Conservation (phyloP, 768 basidiomycete species). For the Amanita fuliginea region DNA sequence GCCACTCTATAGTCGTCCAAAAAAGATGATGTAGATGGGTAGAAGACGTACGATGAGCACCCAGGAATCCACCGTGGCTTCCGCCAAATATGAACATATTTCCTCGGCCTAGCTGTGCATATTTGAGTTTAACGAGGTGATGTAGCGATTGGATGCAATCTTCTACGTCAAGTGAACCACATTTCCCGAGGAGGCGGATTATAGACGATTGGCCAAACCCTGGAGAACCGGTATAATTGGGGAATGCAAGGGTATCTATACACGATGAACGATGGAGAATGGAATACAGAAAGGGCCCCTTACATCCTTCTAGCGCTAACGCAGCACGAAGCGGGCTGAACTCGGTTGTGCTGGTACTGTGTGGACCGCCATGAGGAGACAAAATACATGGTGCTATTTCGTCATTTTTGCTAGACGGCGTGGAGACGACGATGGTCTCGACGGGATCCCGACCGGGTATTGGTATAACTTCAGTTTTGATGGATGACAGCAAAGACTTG, state of each 20-base stretch:
- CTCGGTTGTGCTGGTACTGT: conserved; percentile 32
- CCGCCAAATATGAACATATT: conserved; percentile 52
- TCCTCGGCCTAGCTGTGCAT: conserved; percentile 23
- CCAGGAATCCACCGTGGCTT: conserved; percentile 54
- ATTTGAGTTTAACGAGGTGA: too few species aligned
- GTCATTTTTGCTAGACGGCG: too few species aligned
- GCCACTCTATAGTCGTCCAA: too few species aligned
- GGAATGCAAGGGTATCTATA: conserved; percentile 41
- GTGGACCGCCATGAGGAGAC: conserved; percentile 55
- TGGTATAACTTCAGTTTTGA: conserved; percentile 12
- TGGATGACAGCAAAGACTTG: conserved; percentile 23
- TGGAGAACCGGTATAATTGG: conserved; percentile 9
- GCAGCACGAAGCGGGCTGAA: conserved; percentile 34
- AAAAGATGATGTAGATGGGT: too few species aligned
- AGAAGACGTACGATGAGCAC: too few species aligned
- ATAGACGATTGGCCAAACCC: conserved; percentile 30
- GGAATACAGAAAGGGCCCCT: conserved; percentile 12
- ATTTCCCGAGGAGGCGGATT: conserved; percentile 42
- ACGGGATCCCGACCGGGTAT: too few species aligned
- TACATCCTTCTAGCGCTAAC: conserved; percentile 52
- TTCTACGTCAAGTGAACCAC: conserved; percentile 54
- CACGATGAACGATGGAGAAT: background rate
- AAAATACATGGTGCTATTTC: conserved; percentile 27
- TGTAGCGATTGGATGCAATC: conserved; percentile 46
- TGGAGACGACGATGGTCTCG: too few species aligned